phyloP scores from a whole-genome alignment of 768 basidiomycete species.

The Tricholoma flavovirens region DNA sequence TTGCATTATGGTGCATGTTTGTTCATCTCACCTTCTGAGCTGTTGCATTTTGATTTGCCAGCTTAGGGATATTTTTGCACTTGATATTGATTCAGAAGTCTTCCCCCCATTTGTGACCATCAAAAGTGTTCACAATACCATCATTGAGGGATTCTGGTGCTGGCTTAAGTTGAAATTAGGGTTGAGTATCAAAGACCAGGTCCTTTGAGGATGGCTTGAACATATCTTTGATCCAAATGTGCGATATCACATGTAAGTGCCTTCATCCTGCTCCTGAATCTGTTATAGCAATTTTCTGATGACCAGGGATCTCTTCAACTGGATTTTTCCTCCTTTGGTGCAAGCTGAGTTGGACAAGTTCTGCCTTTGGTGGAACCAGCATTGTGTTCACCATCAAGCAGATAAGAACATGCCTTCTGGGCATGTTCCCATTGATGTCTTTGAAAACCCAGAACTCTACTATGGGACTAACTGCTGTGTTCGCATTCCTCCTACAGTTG shows the following conservation, averaged over 20 bases:
- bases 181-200: conserved; percentile 11
- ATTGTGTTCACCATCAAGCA: too few species aligned
- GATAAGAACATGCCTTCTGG: too few species aligned
- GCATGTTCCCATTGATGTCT: not conserved
- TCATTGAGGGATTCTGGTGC: conserved; percentile 25
- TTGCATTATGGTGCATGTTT: not conserved
- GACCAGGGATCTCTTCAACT: not conserved
- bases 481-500: not conserved
- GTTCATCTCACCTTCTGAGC: not conserved
- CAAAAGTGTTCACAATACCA: conserved; percentile 25
- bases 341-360: not conserved
- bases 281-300: not conserved
- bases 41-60: not conserved
- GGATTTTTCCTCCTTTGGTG: not conserved
- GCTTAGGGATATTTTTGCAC: not conserved
- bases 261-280: not conserved
- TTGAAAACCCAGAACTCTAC: not conserved
- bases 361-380: too few species aligned
- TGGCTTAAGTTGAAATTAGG: conserved; percentile 19
- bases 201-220: conserved; percentile 16
- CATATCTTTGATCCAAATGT: conserved; percentile 16
- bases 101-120: not conserved
- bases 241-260: not conserved
- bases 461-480: not conserved
- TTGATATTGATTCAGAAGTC: not conserved